Percentiles rank a stretch among this genome's conserved stretches.
Conservation (phyloP, 1,139 yeast species). For the Yamadazyma conglobata region DNA sequence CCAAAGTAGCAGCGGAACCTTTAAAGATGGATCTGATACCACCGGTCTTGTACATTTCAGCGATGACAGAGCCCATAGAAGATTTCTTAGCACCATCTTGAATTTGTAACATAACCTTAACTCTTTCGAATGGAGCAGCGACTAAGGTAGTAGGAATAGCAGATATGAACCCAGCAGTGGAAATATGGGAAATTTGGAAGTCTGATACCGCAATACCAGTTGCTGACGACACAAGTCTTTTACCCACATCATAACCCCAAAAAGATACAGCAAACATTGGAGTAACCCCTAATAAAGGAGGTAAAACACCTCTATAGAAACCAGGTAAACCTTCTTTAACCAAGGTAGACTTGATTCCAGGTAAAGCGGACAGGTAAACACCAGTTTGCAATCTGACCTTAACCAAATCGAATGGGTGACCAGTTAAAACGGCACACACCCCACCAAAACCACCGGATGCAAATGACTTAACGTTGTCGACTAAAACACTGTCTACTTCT, state of each 20-base stretch:
- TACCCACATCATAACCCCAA: constrained; percentile 97
- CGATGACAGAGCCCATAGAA: constrained; percentile 58
- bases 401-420: constrained; percentile 93
- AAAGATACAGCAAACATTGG: constrained; percentile 98
- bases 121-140: constrained; percentile 96
- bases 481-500: constrained; percentile 47
- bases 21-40: constrained; percentile 83
- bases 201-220: constrained; percentile 39
- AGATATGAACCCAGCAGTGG: constrained; percentile 92
- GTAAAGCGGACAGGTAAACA: constrained; percentile 55
- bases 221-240: constrained; percentile 56
- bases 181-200: constrained; percentile 66
- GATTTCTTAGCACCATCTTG: constrained; percentile 53
- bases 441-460: constrained; percentile 81
- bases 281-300: constrained; percentile 91
- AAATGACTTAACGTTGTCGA: constrained; percentile 67
- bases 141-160: constrained; percentile 94
- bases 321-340: constrained; percentile 74
- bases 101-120: constrained; percentile 89
- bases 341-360: constrained; percentile 67
- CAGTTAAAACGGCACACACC: constrained; percentile 74
- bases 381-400: constrained; percentile 90
- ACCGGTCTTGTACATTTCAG: constrained; percentile 72
- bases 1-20: constrained; percentile 88
- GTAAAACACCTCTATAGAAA: constrained; percentile 81